Evolutionary conservation across 202 grass and related monocot genomes (phyloP).

Genomic region (Zizania palustris): DNA sequence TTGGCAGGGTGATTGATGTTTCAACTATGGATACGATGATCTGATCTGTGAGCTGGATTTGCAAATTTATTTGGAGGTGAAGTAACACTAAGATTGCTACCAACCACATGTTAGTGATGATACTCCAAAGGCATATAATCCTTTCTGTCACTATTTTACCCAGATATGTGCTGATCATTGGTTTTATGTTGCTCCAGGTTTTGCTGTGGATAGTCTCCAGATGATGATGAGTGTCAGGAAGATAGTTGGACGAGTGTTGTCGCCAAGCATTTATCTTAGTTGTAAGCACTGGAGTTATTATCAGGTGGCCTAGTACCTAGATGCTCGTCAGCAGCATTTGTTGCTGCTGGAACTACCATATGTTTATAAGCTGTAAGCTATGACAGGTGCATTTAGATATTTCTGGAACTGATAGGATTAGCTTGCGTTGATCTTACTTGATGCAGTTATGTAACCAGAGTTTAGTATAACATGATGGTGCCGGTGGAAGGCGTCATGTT

Average conservation of each 20-base stretch:
- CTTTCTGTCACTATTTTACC: background rate
- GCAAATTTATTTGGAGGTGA: slow-evolving; percentile 38
- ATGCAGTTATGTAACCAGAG: background rate
- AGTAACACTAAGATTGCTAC: background rate
- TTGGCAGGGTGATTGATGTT: slow-evolving; percentile 66
- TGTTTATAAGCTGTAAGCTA: slow-evolving; percentile 35
- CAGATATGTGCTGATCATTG: background rate
- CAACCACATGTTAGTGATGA: slow-evolving; percentile 38
- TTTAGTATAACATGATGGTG: background rate
- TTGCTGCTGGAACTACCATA: slow-evolving; percentile 35
- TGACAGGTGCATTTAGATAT: slow-evolving; percentile 23
- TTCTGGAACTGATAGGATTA: background rate
- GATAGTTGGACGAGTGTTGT: slow-evolving; percentile 17
- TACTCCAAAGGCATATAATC: slow-evolving; percentile 1
- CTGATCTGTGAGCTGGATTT: slow-evolving; percentile 38
- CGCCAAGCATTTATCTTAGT: slow-evolving; percentile 43
- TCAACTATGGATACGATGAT: slow-evolving; percentile 64
- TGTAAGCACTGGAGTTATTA: slow-evolving; percentile 41
- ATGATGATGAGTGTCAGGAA: slow-evolving; percentile 9
- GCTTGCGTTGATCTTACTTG: background rate
- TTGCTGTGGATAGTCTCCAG: background rate
- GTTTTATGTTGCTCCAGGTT: slow-evolving; percentile 4
- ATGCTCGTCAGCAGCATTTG: slow-evolving; percentile 39
- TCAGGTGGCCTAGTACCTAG: slow-evolving; percentile 30
- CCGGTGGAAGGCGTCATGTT: background rate